These are phyloP conservation scores for Pseudogymnoascus sp. DNA, from an alignment of 2,329 filamentous ascomycete genomes.

Conservation along the genomic window DNA sequence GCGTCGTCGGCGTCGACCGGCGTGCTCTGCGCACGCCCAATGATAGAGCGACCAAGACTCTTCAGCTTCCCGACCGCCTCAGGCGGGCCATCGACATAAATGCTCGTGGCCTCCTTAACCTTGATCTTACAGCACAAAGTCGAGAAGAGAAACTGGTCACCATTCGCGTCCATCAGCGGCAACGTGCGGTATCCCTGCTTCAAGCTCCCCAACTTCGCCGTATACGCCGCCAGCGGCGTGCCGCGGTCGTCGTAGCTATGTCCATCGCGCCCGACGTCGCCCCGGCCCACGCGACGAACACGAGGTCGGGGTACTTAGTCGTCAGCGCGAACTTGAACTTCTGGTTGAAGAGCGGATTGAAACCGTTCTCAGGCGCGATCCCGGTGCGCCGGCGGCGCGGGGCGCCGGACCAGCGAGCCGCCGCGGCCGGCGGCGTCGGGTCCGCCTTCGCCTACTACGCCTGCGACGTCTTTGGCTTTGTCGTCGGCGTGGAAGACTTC, in stretches of 20 bases:
- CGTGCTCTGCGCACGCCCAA: conserved; percentile 37
- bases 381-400: conserved; percentile 74
- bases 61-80: conserved; percentile 49
- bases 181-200: conserved; percentile 90
- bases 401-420: conserved; percentile 59
- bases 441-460: conserved; percentile 58
- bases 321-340: conserved; percentile 74
- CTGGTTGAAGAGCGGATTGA: conserved; percentile 83
- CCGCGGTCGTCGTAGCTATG: conserved; percentile 58
- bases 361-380: conserved; percentile 81
- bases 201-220: conserved; percentile 81
- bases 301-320: conserved; percentile 88
- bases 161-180: conserved; percentile 79
- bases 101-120: conserved; percentile 51
- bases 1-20: background rate
- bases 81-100: conserved; percentile 46
- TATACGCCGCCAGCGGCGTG: conserved; percentile 71
- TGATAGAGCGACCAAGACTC: conserved; percentile 50
- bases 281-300: too few species aligned
- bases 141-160: conserved; percentile 90
- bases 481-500: conserved; percentile 94
- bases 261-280: too few species aligned
- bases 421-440: conserved; percentile 55
- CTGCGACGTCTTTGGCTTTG: conserved; percentile 79
- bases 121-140: conserved; percentile 87